A percentile compares a stretch with the other conserved stretches of the same genome.
phyloP scores from a whole-genome alignment of 495 filamentous ascomycete genomes.

The Chaetomidium leptoderma region DNA sequence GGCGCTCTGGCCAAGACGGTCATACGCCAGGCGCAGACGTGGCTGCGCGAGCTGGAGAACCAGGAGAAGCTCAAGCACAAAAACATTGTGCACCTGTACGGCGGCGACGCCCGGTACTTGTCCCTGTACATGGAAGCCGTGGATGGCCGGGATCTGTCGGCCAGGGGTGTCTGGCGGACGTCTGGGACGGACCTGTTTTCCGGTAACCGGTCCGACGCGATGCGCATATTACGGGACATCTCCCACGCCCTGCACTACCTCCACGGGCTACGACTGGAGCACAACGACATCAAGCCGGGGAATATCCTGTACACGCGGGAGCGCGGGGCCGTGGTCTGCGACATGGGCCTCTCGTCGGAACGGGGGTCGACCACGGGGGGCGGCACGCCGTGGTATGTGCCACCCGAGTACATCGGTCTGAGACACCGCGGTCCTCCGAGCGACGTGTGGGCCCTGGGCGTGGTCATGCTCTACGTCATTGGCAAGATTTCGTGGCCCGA shows the following conservation, averaged over 20 bases:
- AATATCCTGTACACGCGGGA: constrained; percentile 51
- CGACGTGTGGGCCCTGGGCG: constrained; percentile 49
- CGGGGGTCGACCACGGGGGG: constrained; percentile 39
- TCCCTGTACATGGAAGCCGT: constrained; percentile 52
- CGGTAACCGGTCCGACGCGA: constrained; percentile 38
- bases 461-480: constrained; percentile 49
- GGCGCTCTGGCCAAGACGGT: constrained; percentile 36
- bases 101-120: constrained; percentile 47
- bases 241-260: constrained; percentile 45
- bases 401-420: constrained; percentile 47
- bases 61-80: constrained; percentile 46
- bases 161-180: constrained; percentile 40
- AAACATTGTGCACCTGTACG: constrained; percentile 46
- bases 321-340: constrained; percentile 48
- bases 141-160: constrained; percentile 43
- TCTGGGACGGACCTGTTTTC: constrained; percentile 37
- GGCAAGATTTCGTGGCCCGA: constrained; percentile 47
- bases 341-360: constrained; percentile 44
- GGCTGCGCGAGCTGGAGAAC: constrained; percentile 46
- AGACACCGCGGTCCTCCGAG: constrained; percentile 44
- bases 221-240: constrained; percentile 46
- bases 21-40: constrained; percentile 48
- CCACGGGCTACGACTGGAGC: constrained; percentile 41
- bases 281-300: constrained; percentile 52
- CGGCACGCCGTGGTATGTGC: constrained; percentile 50